A percentile compares a stretch with the other conserved stretches of the same genome.
These are phyloP conservation scores for Pseudocercospora pini-densiflorae DNA, from an alignment of 2,329 filamentous ascomycete species.

Conservation along the genomic window DNA sequence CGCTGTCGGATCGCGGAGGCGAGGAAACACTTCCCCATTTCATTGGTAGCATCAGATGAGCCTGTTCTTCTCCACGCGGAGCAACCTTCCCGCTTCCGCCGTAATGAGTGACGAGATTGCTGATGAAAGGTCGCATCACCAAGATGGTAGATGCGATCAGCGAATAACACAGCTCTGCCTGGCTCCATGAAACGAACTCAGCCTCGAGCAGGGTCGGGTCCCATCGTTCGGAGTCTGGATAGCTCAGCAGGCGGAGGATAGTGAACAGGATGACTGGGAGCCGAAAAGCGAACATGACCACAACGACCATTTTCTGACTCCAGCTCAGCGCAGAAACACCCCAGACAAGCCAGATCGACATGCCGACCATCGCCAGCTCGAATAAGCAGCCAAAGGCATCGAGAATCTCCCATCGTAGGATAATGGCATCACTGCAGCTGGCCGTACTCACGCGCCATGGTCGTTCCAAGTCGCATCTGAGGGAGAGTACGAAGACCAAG, in stretches of 20 bases:
- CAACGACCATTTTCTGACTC: constrained; percentile 4
- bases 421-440: constrained; percentile 7
- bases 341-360: constrained; percentile 20
- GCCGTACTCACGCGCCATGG: constrained; percentile 20
- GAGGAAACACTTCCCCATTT: background rate
- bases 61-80: background rate
- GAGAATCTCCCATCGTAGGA: constrained; percentile 11
- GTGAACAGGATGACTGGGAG: constrained; percentile 24
- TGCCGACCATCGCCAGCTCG: constrained; percentile 18
- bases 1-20: background rate
- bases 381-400: constrained; percentile 3
- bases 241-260: constrained; percentile 19
- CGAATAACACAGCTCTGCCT: constrained; percentile 27
- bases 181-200: constrained; percentile 23
- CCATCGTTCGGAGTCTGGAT: constrained; percentile 9
- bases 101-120: constrained; percentile 25
- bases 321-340: constrained; percentile 5
- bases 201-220: constrained; percentile 22
- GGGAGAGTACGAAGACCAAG: constrained; percentile 17
- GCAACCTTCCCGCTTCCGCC: constrained; percentile 1
- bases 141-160: constrained; percentile 28
- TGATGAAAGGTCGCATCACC: constrained; percentile 23
- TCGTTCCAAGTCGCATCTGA: constrained; percentile 23
- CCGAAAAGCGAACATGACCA: constrained; percentile 22
- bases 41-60: constrained; percentile 1